Base-by-base conservation (phyloP, 352 stramenopile species). In the Phytopythium delawarense region DNA sequence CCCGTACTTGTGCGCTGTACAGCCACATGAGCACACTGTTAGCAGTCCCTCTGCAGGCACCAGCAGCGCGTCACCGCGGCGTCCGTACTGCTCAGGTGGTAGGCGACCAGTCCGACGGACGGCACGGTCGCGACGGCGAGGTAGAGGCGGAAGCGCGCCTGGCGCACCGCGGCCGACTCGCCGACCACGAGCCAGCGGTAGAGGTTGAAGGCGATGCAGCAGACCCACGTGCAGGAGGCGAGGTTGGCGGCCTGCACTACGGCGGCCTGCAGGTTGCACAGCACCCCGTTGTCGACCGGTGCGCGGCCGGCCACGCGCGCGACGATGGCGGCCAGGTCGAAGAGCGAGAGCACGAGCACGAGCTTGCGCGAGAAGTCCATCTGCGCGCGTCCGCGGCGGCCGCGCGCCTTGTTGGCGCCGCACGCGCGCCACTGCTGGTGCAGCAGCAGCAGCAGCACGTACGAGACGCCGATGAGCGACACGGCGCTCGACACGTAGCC, bases 191-290 rank as follows among this genome's bases (percentile, higher is more conserved):
- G 87, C 85, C 85, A 94, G 4, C 81, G 76, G 63, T 92, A 91
- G 16, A 94, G 68, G 51, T 92, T 92, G 67, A 86, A 92, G 9
- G 80, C 76, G 64, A 92, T 91, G 58, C 83, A 94, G 44, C 73
- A 88, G 39, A 85, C 80, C 80, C 85, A 94, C 39, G 84, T 66
- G 53, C 78, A 91, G 61, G 78, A 80, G 18, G 76, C 76, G 21
- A 94, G 69, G 21, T 76, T 76, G 18, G 66, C 64, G 9, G 69
- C 69, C 56, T 94, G 72, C 57, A 89, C 79, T n/a, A 87, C 62
- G 0, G 75, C 64, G 23, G 75, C 83, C 59, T 94, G 85, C 0
- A 79, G 50, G 30, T 78, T 58, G 34, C 85, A 94, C 2, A 89
- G 64, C 44, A 67, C 54, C 21, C 60, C 16, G 42, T 84, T 65